A percentile compares a stretch with the other conserved stretches of the same genome.
These are phyloP conservation scores for Ceratocystis harringtonii DNA, from an alignment of 2,329 filamentous ascomycete genomes.

Conservation along the genomic window DNA sequence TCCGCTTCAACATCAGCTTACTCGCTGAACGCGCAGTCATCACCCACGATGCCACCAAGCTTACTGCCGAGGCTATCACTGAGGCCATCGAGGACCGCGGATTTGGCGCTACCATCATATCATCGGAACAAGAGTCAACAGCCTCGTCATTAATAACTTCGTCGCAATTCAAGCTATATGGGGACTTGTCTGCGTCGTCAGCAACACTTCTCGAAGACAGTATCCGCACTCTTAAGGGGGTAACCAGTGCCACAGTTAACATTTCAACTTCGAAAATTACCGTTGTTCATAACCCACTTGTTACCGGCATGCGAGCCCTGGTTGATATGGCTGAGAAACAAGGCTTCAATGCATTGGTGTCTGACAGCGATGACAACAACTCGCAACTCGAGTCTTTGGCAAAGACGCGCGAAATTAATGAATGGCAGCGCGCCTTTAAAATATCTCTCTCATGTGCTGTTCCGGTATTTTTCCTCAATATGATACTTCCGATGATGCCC, in stretches of 20 bases:
- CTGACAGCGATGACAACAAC: slow-evolving; percentile 89
- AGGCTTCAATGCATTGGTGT: slow-evolving; percentile 77
- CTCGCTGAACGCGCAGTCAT: slow-evolving; percentile 84
- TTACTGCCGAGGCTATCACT: slow-evolving; percentile 58
- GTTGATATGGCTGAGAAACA: slow-evolving; percentile 69
- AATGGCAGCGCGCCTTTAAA: slow-evolving; percentile 73
- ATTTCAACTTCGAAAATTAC: slow-evolving; percentile 59
- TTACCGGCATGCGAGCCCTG: slow-evolving; percentile 64
- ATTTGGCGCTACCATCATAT: slow-evolving; percentile 73
- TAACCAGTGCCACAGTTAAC: slow-evolving; percentile 59
- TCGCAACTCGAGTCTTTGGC: slow-evolving; percentile 90
- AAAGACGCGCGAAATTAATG: slow-evolving; percentile 89
- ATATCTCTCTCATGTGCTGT: slow-evolving; percentile 68
- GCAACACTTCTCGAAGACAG: slow-evolving; percentile 56
- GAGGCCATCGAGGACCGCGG: slow-evolving; percentile 80
- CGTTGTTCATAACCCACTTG: slow-evolving; percentile 54
- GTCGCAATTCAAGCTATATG: slow-evolving; percentile 72
- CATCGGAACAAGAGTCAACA: slow-evolving; percentile 48
- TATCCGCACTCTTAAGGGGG: slow-evolving; percentile 50
- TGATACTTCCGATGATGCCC: slow-evolving; percentile 83
- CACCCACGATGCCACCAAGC: slow-evolving; percentile 58
- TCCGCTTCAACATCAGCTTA: slow-evolving; percentile 89
- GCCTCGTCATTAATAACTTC: slow-evolving; percentile 42
- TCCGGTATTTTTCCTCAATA: slow-evolving; percentile 82
- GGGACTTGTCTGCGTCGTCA: slow-evolving; percentile 54